These are phyloP conservation scores for Aphanomyces astaci DNA, from an alignment of 352 stramenopile genomes.

Conservation along the genomic window DNA sequence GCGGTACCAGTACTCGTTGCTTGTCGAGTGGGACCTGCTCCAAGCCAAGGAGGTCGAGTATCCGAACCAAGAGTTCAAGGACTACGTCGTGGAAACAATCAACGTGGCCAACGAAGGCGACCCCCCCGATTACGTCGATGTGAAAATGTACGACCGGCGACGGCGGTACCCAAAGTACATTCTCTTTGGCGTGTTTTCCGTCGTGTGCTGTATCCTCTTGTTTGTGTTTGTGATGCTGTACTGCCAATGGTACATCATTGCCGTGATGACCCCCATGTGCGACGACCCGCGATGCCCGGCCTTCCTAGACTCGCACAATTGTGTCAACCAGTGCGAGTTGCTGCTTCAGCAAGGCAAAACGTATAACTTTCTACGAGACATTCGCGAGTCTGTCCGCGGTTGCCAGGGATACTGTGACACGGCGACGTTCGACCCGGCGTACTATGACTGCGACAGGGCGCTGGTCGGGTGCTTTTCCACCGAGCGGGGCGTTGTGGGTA, in stretches of 20 bases:
- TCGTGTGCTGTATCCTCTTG: conserved; percentile 40
- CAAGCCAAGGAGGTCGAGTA: conserved; percentile 42
- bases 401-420: conserved; percentile 42
- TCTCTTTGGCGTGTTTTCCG: conserved; percentile 42
- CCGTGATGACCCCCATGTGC: conserved; percentile 58
- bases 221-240: conserved; percentile 52
- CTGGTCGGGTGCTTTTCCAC: conserved; percentile 47
- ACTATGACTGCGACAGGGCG: conserved; percentile 44
- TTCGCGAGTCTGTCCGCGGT: conserved; percentile 24
- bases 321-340: conserved; percentile 38
- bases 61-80: conserved; percentile 44
- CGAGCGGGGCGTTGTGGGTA: conserved; percentile 38
- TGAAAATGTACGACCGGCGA: conserved; percentile 47
- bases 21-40: conserved; percentile 55
- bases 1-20: conserved; percentile 54
- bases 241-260: conserved; percentile 63
- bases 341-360: conserved; percentile 42
- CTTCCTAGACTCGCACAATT: conserved; percentile 32
- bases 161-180: conserved; percentile 51
- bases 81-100: conserved; percentile 50
- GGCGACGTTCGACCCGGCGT: conserved; percentile 34
- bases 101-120: conserved; percentile 50
- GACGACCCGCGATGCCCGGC: conserved; percentile 44
- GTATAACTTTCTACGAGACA: conserved; percentile 45
- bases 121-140: conserved; percentile 47